phyloP scores from a whole-genome alignment of 2,329 filamentous ascomycete species.

The Thelonectria blattea region DNA sequence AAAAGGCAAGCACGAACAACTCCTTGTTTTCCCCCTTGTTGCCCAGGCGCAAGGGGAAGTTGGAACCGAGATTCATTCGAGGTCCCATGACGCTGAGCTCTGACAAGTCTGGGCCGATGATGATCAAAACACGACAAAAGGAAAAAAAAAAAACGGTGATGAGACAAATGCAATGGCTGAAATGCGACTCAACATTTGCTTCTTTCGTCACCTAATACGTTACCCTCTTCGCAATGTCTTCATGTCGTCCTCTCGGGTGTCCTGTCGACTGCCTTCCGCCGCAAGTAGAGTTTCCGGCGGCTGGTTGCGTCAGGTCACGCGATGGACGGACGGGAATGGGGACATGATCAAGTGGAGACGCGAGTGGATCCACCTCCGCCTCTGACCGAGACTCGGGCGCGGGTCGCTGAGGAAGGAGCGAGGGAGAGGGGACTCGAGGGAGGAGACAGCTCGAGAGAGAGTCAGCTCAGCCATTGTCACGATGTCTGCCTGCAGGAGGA shows the following conservation, averaged over 20 bases:
- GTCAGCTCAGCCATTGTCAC: background rate
- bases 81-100: constrained; percentile 19
- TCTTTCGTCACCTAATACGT: too few species aligned
- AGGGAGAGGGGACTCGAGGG: background rate
- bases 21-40: constrained; percentile 6
- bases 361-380: constrained; percentile 12
- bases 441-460: background rate
- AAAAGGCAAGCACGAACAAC: background rate
- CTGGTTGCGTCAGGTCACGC: constrained; percentile 44
- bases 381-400: constrained; percentile 24
- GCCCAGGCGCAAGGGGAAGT: constrained; percentile 7
- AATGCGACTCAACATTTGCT: constrained; percentile 4
- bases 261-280: constrained; percentile 9
- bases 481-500: background rate
- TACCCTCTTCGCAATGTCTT: background rate
- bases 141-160: constrained; percentile 1
- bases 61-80: constrained; percentile 27
- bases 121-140: background rate
- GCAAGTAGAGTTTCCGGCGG: constrained; percentile 30
- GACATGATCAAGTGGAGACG: constrained; percentile 17
- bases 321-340: constrained; percentile 38
- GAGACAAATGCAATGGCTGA: constrained; percentile 9
- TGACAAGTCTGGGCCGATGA: constrained; percentile 12
- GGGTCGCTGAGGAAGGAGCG: constrained; percentile 3
- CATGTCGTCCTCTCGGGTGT: background rate